Base-by-base conservation (phyloP, 148 eudicot genomes). In the Vaccinium myrtillus region DNA sequence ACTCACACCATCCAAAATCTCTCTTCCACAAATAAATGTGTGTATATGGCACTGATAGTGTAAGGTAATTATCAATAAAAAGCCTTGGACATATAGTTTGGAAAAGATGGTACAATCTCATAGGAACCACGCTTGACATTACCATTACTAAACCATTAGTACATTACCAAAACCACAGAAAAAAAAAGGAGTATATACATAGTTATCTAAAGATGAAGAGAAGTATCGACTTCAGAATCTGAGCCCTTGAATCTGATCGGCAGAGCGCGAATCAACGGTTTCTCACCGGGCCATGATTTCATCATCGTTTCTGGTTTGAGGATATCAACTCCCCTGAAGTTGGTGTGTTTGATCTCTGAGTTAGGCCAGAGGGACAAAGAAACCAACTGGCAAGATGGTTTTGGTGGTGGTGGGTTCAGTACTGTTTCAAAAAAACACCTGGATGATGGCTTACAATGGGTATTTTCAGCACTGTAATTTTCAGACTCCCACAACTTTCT, bases 141-240 rank as follows among this genome's bases (percentile, higher is more conserved):
- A 69, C 16, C 18, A 69, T 69, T 69, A 27, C 74, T 32, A 32
- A 32, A 32, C 36, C 36, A 32, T 32, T 32, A 32, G 36, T 32
- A 32, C 74, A 69, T 27, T 25, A 14, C 13, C 30, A 18, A 11
- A 59, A 50, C 1, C 74, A 19, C 11, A 75, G n/a, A 67, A 19
- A 36, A 51, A 13, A 30, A 18, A 75, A 15, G 12, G 7, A 30
- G 36, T 39, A 69, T 25, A 75, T 27, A 21, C n/a, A 76, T 2
- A 25, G 58, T 75, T 39, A 81, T 69, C 89, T 88, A 96, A 11
- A 96, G 93, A 91, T 93, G 99, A 85, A 96, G 99, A 87, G 99
- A 92, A 85, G 99, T 96, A 87, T 96, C 99, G 84, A 96, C 95
- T 88, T 93, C 98, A 30, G 89, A 86, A 49, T 80, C 86, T 75